Percentiles rank a stretch among this genome's conserved stretches.
Conservation (phyloP, 805 yeast species). For the Metschnikowia henanensis region DNA sequence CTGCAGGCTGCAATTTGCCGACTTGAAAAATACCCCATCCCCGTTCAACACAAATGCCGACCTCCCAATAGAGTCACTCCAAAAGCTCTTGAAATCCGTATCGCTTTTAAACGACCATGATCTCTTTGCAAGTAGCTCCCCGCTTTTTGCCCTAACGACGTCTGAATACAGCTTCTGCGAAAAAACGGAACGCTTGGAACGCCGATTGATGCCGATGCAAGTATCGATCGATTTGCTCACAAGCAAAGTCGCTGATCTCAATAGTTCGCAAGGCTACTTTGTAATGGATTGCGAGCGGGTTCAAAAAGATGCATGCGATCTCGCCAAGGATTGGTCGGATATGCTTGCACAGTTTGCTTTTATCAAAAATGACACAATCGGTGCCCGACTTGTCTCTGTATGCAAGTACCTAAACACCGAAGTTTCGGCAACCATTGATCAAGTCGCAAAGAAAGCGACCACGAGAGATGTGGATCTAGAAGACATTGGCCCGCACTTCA, state of each 20-base stretch:
- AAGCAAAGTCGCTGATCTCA: slow-evolving; percentile 9
- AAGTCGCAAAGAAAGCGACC: slow-evolving; percentile 5
- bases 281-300: background rate
- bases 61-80: slow-evolving; percentile 8
- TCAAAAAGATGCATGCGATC: background rate
- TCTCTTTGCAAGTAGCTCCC: slow-evolving; percentile 6
- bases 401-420: slow-evolving; percentile 12
- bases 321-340: slow-evolving; percentile 11
- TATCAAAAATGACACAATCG: slow-evolving; percentile 11
- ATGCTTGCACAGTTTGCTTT: slow-evolving; percentile 5
- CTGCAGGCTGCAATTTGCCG: slow-evolving; percentile 3
- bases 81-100: slow-evolving; percentile 5
- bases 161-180: slow-evolving; percentile 1
- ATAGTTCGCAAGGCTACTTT: slow-evolving; percentile 1
- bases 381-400: slow-evolving; percentile 9
- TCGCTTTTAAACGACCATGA: background rate
- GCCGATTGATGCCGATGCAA: slow-evolving; percentile 7
- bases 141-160: slow-evolving; percentile 5
- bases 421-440: slow-evolving; percentile 6
- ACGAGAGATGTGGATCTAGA: slow-evolving; percentile 23
- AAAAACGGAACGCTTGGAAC: slow-evolving; percentile 1
- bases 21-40: slow-evolving; percentile 1
- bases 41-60: background rate
- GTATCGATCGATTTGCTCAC: slow-evolving; percentile 15
- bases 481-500: slow-evolving; percentile 33